Base-by-base conservation (phyloP, 345 rosid genomes). In the Eutrema japonicum region DNA sequence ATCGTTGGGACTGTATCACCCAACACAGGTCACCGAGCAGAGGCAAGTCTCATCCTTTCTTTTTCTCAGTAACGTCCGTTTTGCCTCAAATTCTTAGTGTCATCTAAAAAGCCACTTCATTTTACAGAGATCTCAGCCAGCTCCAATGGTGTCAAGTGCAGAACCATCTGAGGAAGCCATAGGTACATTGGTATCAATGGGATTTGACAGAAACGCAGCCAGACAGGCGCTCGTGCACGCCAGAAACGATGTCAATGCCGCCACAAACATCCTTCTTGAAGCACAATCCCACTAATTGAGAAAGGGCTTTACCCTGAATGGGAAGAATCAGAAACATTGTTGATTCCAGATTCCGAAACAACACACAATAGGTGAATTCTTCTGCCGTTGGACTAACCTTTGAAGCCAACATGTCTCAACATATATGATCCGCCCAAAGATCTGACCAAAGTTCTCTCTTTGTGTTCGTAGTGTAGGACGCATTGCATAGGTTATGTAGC, bases 231-330 rank as follows among this genome's bases (percentile, higher is more conserved):
- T 95, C 46, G 77, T 86, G 63, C 95, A 81, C 3, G 90, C 96
- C 10, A 79, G 98, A 77, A 92, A 95, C 50, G 96, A 95, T 77
- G 70, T 95, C 73, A 92, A 90, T 74, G 82, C 84, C 10, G 99
- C 99, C 32, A 95, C 98, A 22, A 95, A 92, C 82, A 87, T 92
- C 71, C 99, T 95, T 80, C 91, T 95, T 36, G 98, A 95, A 89
- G 87, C 96, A 22, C 92, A 89, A 62, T 72, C 94, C 29, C 86
- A 83, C 74, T 86, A 74, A 66, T 16, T 50, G 8, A 50, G 26
- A 55, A 14, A 7, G 40, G 3, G 10, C 2, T 29, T 30, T 45
- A 54, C 66, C 40, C 53, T 40, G 38, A 32, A 49, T 49, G 67
- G 54, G 78, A 66, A 58, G 57, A 64, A 46, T 18, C n/a, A n/a